Evolutionary conservation across 1,284 basidiomycete species (phyloP).

Genomic region (Serendipita sp.): DNA sequence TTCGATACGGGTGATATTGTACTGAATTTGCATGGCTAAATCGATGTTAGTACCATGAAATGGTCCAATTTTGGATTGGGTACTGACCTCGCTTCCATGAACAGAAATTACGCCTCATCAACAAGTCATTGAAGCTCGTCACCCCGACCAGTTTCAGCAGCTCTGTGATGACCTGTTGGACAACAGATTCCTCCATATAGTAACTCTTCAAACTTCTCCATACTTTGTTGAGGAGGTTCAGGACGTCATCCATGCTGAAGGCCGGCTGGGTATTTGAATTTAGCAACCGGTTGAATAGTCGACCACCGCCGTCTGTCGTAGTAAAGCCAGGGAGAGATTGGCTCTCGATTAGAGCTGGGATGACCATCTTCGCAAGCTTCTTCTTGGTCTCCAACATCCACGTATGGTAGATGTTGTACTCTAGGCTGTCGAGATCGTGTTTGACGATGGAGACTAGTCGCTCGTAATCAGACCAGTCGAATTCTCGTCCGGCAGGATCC

Average conservation of each 20-base stretch:
- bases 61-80: neutral
- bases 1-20: conserved; percentile 96
- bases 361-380: conserved; percentile 93
- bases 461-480: conserved; percentile 97
- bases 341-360: conserved; percentile 94
- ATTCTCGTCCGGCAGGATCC: conserved; percentile 77
- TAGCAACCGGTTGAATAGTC: conserved; percentile 87
- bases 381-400: conserved; percentile 99
- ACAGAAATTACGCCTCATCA: conserved; percentile 98
- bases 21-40: conserved; percentile 96
- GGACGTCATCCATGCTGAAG: conserved; percentile 97
- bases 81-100: conserved; percentile 94
- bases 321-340: conserved; percentile 97
- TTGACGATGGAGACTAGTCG: conserved; percentile 94
- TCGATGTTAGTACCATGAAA: neutral
- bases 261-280: conserved; percentile 75
- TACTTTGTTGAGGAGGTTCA: conserved; percentile 93
- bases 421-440: conserved; percentile 94
- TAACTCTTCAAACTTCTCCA: conserved; percentile 98
- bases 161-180: conserved; percentile 94
- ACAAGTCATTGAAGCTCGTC: conserved; percentile 93
- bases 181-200: conserved; percentile 95
- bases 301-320: conserved; percentile 82
- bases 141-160: conserved; percentile 93
- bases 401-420: conserved; percentile 99